Evolutionary conservation across 1,139 yeast species (phyloP).

Genomic region (Magnusiomyces tetraspermus): DNA sequence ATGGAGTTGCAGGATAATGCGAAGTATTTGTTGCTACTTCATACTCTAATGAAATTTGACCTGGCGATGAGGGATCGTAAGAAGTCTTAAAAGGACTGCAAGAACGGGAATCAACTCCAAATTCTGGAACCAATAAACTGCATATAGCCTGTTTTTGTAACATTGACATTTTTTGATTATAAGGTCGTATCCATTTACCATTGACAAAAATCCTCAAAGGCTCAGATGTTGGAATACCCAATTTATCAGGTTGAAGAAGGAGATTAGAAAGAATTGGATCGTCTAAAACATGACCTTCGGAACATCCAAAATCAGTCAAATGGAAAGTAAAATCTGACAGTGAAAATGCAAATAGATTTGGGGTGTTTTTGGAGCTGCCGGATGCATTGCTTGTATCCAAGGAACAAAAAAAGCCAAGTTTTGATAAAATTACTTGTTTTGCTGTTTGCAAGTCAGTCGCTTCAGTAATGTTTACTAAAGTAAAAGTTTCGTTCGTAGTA

Average conservation of each 20-base stretch:
- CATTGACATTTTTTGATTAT: background rate
- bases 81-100: background rate
- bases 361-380: background rate
- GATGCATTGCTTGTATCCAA: background rate
- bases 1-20: conserved; percentile 25
- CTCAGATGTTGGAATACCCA: conserved; percentile 18
- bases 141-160: background rate
- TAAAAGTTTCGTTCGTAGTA: conserved; percentile 46
- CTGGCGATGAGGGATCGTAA: conserved; percentile 17
- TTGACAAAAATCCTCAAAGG: conserved; percentile 24
- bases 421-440: conserved; percentile 24
- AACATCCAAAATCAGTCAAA: conserved; percentile 61
- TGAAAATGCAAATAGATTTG: background rate
- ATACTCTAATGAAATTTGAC: conserved; percentile 17
- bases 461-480: conserved; percentile 39
- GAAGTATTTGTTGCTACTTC: conserved; percentile 10
- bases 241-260: conserved; percentile 11
- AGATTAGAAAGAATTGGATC: conserved; percentile 40
- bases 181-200: background rate
- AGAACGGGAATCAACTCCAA: background rate
- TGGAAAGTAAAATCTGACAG: conserved; percentile 41
- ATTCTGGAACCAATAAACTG: background rate
- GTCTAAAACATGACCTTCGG: conserved; percentile 52
- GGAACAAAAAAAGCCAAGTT: background rate
- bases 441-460: conserved; percentile 31